A percentile compares a stretch with the other conserved stretches of the same genome.
Conservation (phyloP, 148 eudicot species). For the Talinum fruticosum region DNA sequence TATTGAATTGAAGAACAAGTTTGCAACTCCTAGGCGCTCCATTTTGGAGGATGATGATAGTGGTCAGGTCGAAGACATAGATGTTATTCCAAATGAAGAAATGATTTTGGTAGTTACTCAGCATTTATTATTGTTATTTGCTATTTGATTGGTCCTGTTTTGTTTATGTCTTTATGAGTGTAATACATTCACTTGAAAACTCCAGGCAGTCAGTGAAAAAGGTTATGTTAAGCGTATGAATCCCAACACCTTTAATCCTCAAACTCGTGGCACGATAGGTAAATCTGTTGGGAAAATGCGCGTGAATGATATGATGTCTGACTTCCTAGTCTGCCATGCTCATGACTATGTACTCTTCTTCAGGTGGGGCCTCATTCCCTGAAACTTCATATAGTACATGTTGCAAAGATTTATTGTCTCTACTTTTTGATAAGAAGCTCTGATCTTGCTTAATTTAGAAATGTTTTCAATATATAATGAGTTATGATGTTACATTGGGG, state of each 20-base stretch:
- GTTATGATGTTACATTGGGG: not conserved
- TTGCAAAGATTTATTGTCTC: not conserved
- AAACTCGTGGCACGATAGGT: slow-evolving; percentile 90
- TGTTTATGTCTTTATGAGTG: slow-evolving; percentile 15
- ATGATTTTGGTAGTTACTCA: slow-evolving; percentile 65
- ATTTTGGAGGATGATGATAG: slow-evolving; percentile 72
- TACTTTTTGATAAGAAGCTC: not conserved
- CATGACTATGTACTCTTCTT: slow-evolving; percentile 89
- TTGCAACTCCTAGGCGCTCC: slow-evolving; percentile 82
- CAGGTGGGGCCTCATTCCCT: slow-evolving; percentile 48
- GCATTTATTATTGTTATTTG: not conserved
- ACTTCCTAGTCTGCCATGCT: slow-evolving; percentile 86
- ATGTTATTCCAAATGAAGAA: slow-evolving; percentile 94
- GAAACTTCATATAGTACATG: not conserved
- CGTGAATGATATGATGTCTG: slow-evolving; percentile 88
- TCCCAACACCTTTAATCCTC: slow-evolving; percentile 82
- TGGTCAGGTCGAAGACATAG: slow-evolving; percentile 87
- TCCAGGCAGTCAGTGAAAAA: slow-evolving; percentile 91
- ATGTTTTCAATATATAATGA: not conserved
- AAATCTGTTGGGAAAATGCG: slow-evolving; percentile 97
- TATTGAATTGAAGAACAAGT: slow-evolving; percentile 77
- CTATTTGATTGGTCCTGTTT: not conserved
- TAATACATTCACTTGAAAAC: slow-evolving; percentile 9
- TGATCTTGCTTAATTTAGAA: not conserved
- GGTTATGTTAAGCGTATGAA: slow-evolving; percentile 97